A percentile compares a stretch with the other conserved stretches of the same genome.
phyloP scores from a whole-genome alignment of 2,329 filamentous ascomycete species.

The Capronia epimyces region DNA sequence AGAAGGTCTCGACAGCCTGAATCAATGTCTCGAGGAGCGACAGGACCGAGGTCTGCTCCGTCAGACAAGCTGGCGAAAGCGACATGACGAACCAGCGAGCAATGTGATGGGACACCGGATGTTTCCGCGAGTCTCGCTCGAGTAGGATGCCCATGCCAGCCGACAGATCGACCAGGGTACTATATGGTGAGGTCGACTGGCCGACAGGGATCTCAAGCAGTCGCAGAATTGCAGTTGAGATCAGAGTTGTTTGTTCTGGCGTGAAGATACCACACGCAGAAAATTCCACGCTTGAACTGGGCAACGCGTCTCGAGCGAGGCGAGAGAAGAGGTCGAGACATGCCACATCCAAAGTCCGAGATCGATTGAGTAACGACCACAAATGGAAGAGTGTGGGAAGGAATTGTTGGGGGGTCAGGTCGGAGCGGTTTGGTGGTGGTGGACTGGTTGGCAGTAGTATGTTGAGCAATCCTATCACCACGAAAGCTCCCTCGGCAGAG shows the following conservation, averaged over 20 bases:
- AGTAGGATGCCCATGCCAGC: constrained; percentile 79
- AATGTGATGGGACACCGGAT: constrained; percentile 85
- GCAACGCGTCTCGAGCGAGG: constrained; percentile 75
- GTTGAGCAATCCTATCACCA: constrained; percentile 83
- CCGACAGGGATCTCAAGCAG: constrained; percentile 94
- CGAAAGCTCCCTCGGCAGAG: constrained; percentile 84
- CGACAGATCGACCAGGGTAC: constrained; percentile 68
- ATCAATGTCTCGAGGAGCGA: constrained; percentile 84
- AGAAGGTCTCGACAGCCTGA: constrained; percentile 95
- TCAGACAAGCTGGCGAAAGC: constrained; percentile 74
- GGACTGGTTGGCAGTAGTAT: constrained; percentile 80
- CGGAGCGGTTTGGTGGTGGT: constrained; percentile 62
- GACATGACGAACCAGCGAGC: constrained; percentile 92
- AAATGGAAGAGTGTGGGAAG: constrained; percentile 93
- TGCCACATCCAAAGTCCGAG: constrained; percentile 76
- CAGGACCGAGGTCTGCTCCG: constrained; percentile 71
- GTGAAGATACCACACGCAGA: constrained; percentile 86
- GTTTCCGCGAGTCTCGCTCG: constrained; percentile 88
- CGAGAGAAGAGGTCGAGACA: constrained; percentile 88
- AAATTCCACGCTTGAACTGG: constrained; percentile 70
- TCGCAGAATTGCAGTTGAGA: constrained; percentile 86
- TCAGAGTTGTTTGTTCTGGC: constrained; percentile 79
- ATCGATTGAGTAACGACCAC: constrained; percentile 89
- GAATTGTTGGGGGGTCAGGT: constrained; percentile 82
- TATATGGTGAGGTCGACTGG: constrained; percentile 90